Evolutionary conservation across 495 filamentous ascomycete genomes (phyloP), one percentile per base, ranked within the genome.

Genomic region (Aspergillus cristatus): DNA sequence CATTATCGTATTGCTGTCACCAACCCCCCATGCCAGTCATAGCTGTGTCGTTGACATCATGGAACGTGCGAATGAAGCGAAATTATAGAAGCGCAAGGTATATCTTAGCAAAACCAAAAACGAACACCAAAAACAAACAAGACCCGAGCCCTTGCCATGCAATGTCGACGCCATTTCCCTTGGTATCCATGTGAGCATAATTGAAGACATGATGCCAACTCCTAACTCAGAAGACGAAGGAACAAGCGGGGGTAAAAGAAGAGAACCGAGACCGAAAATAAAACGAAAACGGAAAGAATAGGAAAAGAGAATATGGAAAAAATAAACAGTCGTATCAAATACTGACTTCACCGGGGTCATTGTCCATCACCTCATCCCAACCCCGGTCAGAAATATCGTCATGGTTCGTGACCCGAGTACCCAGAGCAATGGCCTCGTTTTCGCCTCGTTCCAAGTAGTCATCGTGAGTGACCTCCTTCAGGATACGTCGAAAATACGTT

Each of bases 401-500:
- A 14, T 51, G 50, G 18, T 53, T 50, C 1, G 58, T 40, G 7
- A 47, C 40, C 31, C 57, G 58, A 22, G 55, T 51, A 12, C 54
- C 47, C 6, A 62, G 42, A 2, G 59, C 62, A 32, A 65, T 62
- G 15, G 54, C 65, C 45, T 70, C 65, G 15, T 60, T 66, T 36
- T 72, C 68, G n/a, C 64, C 64, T 25, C 68, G 51, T 45, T 71
- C 66, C 13, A 71, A 45, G 16, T 62, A 65, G 25, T 72, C 64
- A 39, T 86, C 76, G 5, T 68, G 58, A 28, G 75, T 73, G 31
- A 83, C 68, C 48, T 96, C 89, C 47, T 77, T 74, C 74, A 88
- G 81, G 34, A 98, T 95, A 37, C 74, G 76, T 50, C 87, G 74
- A 46, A 98, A 93, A 53, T 95, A 97, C 60, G 79, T 78, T 37